These are phyloP conservation scores for Lichina pygmaea DNA, from an alignment of 495 filamentous ascomycete species.

Conservation along the genomic window DNA sequence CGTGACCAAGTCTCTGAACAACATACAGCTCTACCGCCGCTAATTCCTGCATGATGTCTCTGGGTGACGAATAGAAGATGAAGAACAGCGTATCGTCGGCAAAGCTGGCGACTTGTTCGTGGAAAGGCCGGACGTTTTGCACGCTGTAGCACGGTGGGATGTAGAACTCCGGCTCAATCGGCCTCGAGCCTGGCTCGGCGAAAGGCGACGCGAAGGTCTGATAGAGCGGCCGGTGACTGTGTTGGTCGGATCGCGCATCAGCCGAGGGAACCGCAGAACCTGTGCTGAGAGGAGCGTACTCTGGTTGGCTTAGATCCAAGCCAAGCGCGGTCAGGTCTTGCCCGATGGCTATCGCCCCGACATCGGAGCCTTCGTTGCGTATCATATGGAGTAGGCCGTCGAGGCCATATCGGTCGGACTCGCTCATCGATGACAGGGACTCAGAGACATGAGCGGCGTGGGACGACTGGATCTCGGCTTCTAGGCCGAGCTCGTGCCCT, in stretches of 20 bases:
- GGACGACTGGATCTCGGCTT: conserved; percentile 17
- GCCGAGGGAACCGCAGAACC: not conserved
- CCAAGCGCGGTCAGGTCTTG: conserved; percentile 55
- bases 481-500: conserved; percentile 7
- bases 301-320: conserved; percentile 50
- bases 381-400: conserved; percentile 56
- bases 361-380: conserved; percentile 49
- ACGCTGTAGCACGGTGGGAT: conserved; percentile 71
- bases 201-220: conserved; percentile 45
- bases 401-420: conserved; percentile 56
- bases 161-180: conserved; percentile 49
- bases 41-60: conserved; percentile 61
- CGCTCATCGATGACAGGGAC: conserved; percentile 48
- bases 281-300: conserved; percentile 23
- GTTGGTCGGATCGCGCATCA: not conserved
- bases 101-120: conserved; percentile 55
- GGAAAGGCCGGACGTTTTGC: conserved; percentile 56
- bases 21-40: conserved; percentile 54
- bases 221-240: conserved; percentile 25
- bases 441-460: conserved; percentile 16
- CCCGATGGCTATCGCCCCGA: conserved; percentile 45
- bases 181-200: conserved; percentile 37
- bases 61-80: conserved; percentile 80
- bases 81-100: conserved; percentile 79
- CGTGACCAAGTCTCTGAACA: not conserved